phyloP scores from a whole-genome alignment of 208 protist genomes.

The Blechomonas ayalai region DNA sequence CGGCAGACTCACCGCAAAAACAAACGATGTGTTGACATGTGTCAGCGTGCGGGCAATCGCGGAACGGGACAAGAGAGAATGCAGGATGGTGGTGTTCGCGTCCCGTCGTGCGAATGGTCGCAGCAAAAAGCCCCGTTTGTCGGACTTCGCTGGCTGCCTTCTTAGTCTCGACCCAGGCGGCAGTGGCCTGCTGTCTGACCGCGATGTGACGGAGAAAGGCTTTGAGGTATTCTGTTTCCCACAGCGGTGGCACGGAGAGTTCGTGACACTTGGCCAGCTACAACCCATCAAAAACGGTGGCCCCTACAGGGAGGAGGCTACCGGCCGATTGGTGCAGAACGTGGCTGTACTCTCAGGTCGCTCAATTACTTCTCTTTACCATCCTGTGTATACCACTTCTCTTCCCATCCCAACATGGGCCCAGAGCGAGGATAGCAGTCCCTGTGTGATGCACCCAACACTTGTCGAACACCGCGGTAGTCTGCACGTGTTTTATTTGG shows the following conservation, averaged over 20 bases:
- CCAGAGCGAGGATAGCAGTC: slow-evolving; percentile 15
- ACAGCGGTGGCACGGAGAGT: slow-evolving; percentile 20
- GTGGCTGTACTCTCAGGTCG: slow-evolving; percentile 29
- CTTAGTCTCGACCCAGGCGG: slow-evolving; percentile 8
- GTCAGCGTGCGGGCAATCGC: slow-evolving; percentile 7
- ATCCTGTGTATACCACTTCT: slow-evolving; percentile 6
- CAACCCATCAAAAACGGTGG: slow-evolving; percentile 5
- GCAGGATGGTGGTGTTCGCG: slow-evolving; percentile 20
- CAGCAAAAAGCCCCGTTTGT: slow-evolving; percentile 11
- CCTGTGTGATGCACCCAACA: slow-evolving; percentile 17
- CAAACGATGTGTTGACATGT: slow-evolving; percentile 14
- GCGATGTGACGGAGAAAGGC: slow-evolving; percentile 45
- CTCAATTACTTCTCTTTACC: slow-evolving; percentile 15
- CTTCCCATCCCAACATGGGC: slow-evolving; percentile 46
- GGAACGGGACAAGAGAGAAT: slow-evolving; percentile 4
- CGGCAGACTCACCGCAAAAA: slow-evolving; percentile 9
- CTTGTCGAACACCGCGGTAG: slow-evolving; percentile 17
- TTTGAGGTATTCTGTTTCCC: slow-evolving; percentile 32
- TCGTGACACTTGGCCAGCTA: slow-evolving; percentile 14
- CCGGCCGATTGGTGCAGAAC: slow-evolving; percentile 16
- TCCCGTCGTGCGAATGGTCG: slow-evolving; percentile 21
- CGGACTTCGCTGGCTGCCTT: slow-evolving; percentile 39
- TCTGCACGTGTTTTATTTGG: slow-evolving; percentile 51
- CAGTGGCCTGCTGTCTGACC: slow-evolving; percentile 18
- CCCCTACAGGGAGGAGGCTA: background rate